Base-by-base conservation (phyloP, 257 asterid species). In the Cordia subcordata region DNA sequence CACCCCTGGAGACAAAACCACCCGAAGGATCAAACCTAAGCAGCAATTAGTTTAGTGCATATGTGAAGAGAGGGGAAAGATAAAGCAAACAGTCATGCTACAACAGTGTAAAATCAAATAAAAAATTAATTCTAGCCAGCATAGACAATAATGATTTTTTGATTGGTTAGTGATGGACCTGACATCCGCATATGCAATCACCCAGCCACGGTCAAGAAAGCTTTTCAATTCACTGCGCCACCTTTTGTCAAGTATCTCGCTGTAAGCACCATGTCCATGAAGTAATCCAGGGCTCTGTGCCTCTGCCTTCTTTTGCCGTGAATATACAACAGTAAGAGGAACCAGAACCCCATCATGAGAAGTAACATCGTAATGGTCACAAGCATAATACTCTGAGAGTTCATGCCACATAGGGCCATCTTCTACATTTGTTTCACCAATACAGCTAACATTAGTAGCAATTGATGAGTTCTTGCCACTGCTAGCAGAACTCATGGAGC, bases 181-280 rank as follows among this genome's bases (percentile, higher is more conserved):
- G 61, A 89, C 99, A 80, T 93, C 96, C 53, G 97, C 94, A 77
- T 83, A 86, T 55, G 97, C 99, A 64, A 93, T 78, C 57, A 93
- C 82, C 99, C 99, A 93, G 64, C 96, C 97, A 69, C 97, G 99
- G 75, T 93, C 97, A 45, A 93, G 97, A 70, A 93, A 94, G 76
- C 97, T 93, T 65, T 76, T 77, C 40, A 79, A 80, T 69, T 81
- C 72, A 62, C 63, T 65, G 40, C 57, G 79, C 99, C 99, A 93
- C 72, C 97, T 68, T 77, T 93, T 89, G 72, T 88, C 97, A 21
- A 93, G 90, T 74, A 84, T 68, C 72, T 93, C 97, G 61, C 99
- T 89, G 65, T 86, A 93, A 63, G 95, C 94, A 49, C 99, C 99
- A 66, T 93, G 97, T 17, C 94, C 99, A 66, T 83, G 94, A 69